Evolutionary conservation across 108 stramenopile genomes (phyloP).

Genomic region (Asterionellopsis glacialis): DNA sequence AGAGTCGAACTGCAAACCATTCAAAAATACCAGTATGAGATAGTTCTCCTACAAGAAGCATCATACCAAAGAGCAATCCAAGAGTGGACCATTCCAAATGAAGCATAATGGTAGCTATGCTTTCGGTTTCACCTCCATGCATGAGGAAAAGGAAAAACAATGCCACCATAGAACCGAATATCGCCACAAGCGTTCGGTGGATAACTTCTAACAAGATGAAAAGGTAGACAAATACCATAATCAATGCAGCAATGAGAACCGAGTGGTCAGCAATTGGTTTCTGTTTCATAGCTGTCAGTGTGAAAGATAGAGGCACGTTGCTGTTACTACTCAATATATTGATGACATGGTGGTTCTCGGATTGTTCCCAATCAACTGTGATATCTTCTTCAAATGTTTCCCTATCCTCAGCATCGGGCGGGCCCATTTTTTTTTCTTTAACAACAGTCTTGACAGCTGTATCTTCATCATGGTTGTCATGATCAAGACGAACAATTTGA

Average conservation of each 20-base stretch:
- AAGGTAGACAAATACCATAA: slow-evolving; percentile 59
- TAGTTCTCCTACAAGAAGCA: slow-evolving; percentile 57
- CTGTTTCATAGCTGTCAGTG: slow-evolving; percentile 23
- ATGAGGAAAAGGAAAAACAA: slow-evolving; percentile 49
- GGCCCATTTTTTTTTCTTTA: slow-evolving; percentile 25
- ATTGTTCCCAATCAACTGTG: slow-evolving; percentile 33
- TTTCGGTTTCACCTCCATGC: slow-evolving; percentile 41
- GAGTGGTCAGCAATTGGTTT: slow-evolving; percentile 31
- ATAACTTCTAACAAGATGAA: slow-evolving; percentile 62
- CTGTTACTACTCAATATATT: slow-evolving; percentile 28
- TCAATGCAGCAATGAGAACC: slow-evolving; percentile 44
- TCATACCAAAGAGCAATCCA: slow-evolving; percentile 68
- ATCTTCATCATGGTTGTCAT: background rate
- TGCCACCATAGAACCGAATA: slow-evolving; percentile 57
- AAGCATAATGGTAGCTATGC: slow-evolving; percentile 39
- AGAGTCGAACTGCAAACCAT: slow-evolving; percentile 52
- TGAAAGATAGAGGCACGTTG: slow-evolving; percentile 32
- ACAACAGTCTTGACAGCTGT: slow-evolving; percentile 7
- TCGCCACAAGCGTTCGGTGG: slow-evolving; percentile 59
- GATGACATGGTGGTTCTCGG: slow-evolving; percentile 43
- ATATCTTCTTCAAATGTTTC: slow-evolving; percentile 21
- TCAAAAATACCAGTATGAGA: slow-evolving; percentile 67
- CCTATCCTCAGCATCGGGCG: slow-evolving; percentile 32
- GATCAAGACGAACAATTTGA: slow-evolving; percentile 15
- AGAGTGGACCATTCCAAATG: slow-evolving; percentile 58